Conservation (phyloP, 306 rosid species). For the Abrus precatorius region DNA sequence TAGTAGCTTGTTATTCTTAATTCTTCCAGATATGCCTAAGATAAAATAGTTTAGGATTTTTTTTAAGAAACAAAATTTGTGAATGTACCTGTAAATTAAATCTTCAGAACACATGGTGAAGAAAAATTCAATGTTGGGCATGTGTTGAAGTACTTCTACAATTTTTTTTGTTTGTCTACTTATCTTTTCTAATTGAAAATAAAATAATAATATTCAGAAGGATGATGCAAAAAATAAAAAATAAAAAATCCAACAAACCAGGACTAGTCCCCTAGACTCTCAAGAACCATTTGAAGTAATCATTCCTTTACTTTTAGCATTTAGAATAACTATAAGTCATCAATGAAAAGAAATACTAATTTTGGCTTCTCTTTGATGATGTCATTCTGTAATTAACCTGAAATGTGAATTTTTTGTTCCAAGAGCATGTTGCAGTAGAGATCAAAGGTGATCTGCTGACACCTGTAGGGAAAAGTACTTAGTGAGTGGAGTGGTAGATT, state of each 20-base stretch:
- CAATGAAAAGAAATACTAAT: slow-evolving; percentile 21
- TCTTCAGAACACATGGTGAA: background rate
- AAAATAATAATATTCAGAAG: background rate
- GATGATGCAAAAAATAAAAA: background rate
- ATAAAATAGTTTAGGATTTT: slow-evolving; percentile 7
- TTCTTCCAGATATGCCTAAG: slow-evolving; percentile 6
- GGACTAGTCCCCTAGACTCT: background rate
- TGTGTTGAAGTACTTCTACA: slow-evolving; percentile 10
- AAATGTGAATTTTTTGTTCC: slow-evolving; percentile 25
- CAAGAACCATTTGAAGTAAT: slow-evolving; percentile 13
- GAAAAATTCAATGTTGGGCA: slow-evolving; percentile 24
- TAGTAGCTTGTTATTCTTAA: slow-evolving; percentile 13
- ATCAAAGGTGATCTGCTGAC: slow-evolving; percentile 24
- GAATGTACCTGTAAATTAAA: background rate
- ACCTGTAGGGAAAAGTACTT: background rate
- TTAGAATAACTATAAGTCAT: slow-evolving; percentile 4
- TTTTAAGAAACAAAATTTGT: background rate
- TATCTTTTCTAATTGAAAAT: slow-evolving; percentile 25
- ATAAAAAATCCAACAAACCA: background rate
- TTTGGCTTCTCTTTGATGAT: slow-evolving; percentile 20
- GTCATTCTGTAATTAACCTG: slow-evolving; percentile 25
- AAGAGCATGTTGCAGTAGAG: slow-evolving; percentile 12
- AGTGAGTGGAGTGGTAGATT: slow-evolving; percentile 25
- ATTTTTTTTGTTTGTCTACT: background rate
- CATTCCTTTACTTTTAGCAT: slow-evolving; percentile 7